Evolutionary conservation across 2,329 filamentous ascomycete genomes (phyloP).

Genomic region (Xylariaceae sp.): DNA sequence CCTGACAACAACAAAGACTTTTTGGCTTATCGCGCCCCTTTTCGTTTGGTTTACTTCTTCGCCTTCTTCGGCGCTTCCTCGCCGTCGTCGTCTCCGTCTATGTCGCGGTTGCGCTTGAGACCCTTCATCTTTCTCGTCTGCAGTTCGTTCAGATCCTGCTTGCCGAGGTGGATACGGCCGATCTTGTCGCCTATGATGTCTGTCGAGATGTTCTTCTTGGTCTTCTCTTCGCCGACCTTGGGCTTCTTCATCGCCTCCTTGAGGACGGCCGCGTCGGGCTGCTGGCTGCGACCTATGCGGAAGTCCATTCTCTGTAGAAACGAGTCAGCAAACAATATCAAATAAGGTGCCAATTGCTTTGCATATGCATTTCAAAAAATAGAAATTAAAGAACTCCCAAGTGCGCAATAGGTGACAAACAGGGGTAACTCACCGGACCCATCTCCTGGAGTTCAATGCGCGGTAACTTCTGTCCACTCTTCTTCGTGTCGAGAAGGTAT

Average conservation of each 20-base stretch:
- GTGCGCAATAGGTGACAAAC: too few relatives aligned
- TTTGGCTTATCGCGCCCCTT: too few relatives aligned
- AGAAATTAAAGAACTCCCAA: not conserved
- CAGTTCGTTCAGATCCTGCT: constrained; percentile 78
- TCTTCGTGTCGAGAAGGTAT: constrained; percentile 82
- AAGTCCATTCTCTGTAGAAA: constrained; percentile 42
- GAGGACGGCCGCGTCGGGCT: constrained; percentile 71
- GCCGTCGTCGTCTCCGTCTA: constrained; percentile 50
- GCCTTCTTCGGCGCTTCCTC: constrained; percentile 38
- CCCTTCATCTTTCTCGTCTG: constrained; percentile 99
- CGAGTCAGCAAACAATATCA: constrained; percentile 6
- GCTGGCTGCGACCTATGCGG: constrained; percentile 71
- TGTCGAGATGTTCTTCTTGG: constrained; percentile 95
- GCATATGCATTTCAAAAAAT: not conserved
- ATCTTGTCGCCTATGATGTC: constrained; percentile 95
- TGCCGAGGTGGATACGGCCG: constrained; percentile 83
- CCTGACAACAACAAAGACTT: not conserved
- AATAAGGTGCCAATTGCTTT: not conserved
- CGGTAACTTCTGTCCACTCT: constrained; percentile 79
- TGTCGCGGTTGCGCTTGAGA: constrained; percentile 73
- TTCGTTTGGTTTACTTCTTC: constrained; percentile 29
- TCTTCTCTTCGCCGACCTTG: constrained; percentile 66
- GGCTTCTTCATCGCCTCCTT: constrained; percentile 90
- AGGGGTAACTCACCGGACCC: constrained; percentile 67
- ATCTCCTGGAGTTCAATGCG: constrained; percentile 93